These are phyloP conservation scores for Hypoxylon sp. DNA, from an alignment of 2,329 filamentous ascomycete genomes.

Conservation along the genomic window DNA sequence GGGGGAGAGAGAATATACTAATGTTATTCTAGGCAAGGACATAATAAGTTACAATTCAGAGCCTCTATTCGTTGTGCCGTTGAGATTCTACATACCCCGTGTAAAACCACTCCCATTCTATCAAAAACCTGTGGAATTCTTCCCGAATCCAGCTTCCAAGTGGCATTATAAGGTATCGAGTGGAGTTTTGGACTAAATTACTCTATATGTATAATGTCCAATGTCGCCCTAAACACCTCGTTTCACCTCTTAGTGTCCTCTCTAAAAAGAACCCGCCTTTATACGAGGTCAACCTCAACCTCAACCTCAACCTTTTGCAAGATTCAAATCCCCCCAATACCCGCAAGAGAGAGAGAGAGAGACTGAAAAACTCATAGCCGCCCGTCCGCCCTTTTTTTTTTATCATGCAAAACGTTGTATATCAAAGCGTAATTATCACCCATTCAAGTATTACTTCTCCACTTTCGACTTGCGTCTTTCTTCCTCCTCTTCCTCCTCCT, in stretches of 20 bases:
- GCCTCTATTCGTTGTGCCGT: constrained; percentile 27
- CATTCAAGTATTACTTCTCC: constrained; percentile 28
- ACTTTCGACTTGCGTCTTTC: constrained; percentile 47
- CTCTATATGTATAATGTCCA: constrained; percentile 43
- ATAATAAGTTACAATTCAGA: constrained; percentile 7
- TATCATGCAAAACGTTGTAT: constrained; percentile 38
- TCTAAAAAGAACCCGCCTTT: constrained; percentile 13
- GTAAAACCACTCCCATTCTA: constrained; percentile 22
- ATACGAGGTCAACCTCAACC: constrained; percentile 14
- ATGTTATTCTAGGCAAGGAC: neutral
- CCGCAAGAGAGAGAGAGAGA: constrained; percentile 7
- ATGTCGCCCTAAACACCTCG: constrained; percentile 15
- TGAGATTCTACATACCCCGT: constrained; percentile 16
- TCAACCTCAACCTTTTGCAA: constrained; percentile 5
- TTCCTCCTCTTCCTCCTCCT: constrained; percentile 51
- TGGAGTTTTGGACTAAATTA: constrained; percentile 47
- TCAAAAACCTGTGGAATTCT: constrained; percentile 30
- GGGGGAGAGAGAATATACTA: no score
- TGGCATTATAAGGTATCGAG: constrained; percentile 42
- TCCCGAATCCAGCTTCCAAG: constrained; percentile 25
- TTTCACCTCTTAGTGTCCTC: constrained; percentile 6
- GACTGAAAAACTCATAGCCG: neutral
- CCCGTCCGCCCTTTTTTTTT: neutral
- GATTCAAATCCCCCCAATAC: neutral
- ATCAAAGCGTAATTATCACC: constrained; percentile 25